phyloP scores from a whole-genome alignment of 768 basidiomycete species.

The Calvatia gigantea region DNA sequence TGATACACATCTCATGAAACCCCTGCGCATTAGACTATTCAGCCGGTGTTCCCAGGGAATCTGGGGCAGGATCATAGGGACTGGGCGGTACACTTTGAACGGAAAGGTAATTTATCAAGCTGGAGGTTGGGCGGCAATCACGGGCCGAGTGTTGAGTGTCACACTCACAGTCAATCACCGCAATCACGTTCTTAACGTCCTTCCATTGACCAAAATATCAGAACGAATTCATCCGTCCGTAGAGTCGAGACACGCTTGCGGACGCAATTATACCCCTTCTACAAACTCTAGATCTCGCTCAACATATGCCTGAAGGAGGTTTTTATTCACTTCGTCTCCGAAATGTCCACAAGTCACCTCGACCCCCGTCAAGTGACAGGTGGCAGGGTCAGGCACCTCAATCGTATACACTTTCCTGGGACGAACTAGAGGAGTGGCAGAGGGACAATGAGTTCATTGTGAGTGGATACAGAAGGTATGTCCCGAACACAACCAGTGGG shows the following conservation, averaged over 20 bases:
- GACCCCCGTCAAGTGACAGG: neutral
- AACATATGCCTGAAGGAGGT: neutral
- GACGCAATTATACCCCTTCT: neutral
- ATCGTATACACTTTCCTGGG: constrained; percentile 41
- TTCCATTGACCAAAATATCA: neutral
- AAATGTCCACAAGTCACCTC: neutral
- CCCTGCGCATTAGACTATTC: neutral
- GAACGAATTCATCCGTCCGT: neutral
- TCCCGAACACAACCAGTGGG: constrained; percentile 4
- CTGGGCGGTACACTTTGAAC: constrained; percentile 1
- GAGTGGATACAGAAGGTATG: constrained; percentile 64
- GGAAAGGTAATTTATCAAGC: neutral
- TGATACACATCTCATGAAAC: neutral
- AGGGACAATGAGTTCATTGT: constrained; percentile 73
- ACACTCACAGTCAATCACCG: neutral
- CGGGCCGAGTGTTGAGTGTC: neutral
- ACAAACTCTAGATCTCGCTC: neutral
- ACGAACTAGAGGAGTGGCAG: constrained; percentile 65
- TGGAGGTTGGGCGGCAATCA: neutral
- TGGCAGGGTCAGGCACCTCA: neutral
- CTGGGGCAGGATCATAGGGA: neutral
- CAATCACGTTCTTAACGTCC: neutral
- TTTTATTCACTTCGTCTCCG: constrained; percentile 2
- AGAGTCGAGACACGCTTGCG: neutral
- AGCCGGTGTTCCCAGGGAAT: neutral